phyloP scores from a whole-genome alignment of 2,329 filamentous ascomycete genomes.

The Scedosporium boydii region DNA sequence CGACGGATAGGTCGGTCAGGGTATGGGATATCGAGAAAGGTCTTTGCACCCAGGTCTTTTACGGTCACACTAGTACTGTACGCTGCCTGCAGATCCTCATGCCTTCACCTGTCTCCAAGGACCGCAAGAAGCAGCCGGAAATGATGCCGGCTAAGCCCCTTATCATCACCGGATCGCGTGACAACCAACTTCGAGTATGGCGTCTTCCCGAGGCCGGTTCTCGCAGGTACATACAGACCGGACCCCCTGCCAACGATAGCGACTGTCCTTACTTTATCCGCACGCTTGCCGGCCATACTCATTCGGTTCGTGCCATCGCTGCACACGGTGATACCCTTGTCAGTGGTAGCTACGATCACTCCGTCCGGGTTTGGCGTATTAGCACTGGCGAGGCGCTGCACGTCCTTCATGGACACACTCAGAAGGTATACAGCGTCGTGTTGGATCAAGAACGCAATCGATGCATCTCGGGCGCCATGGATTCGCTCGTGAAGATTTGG shows the following conservation, averaged over 20 bases:
- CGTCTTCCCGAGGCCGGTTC: conserved; percentile 76
- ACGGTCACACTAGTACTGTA: conserved; percentile 95
- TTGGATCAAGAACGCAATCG: conserved; percentile 84
- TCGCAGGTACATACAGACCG: conserved; percentile 67
- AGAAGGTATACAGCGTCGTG: conserved; percentile 97
- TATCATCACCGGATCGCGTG: conserved; percentile 94
- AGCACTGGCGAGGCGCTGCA: conserved; percentile 86
- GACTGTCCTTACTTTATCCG: conserved; percentile 95
- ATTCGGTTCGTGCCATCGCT: conserved; percentile 92
- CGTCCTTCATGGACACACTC: conserved; percentile 72
- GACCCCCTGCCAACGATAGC: conserved; percentile 60
- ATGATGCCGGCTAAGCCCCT: conserved; percentile 92
- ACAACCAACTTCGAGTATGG: conserved; percentile 92
- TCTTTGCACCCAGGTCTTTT: conserved; percentile 88
- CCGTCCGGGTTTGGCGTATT: conserved; percentile 93
- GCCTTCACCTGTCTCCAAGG: conserved; percentile 67
- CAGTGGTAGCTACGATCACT: conserved; percentile 92
- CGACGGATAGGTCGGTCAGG: conserved; percentile 94
- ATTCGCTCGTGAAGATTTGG: conserved; percentile 97
- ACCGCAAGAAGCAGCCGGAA: conserved; percentile 60
- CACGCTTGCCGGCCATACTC: conserved; percentile 73
- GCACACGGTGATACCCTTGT: conserved; percentile 93
- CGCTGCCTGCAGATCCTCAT: conserved; percentile 91
- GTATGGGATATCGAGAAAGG: conserved; percentile 97
- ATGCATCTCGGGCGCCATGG: conserved; percentile 98